phyloP scores from a whole-genome alignment of 2,329 filamentous ascomycete species.

The Clonostachys sp. region DNA sequence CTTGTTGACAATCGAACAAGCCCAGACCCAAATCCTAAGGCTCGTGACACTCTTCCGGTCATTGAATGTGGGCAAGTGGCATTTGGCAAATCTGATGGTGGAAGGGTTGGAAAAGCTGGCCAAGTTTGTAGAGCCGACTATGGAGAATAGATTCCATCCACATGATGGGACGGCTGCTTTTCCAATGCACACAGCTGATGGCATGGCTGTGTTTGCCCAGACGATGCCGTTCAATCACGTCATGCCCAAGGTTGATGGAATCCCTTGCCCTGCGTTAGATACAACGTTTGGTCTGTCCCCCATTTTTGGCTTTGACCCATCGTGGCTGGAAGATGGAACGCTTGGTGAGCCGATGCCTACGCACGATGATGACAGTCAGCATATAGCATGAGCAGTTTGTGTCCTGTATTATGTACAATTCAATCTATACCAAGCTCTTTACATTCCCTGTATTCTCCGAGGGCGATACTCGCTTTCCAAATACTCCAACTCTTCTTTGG shows the following conservation, averaged over 20 bases:
- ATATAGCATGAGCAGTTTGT: background rate
- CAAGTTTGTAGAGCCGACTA: slow-evolving; percentile 4
- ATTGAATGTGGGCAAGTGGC: slow-evolving; percentile 34
- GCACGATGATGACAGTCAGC: too few species aligned
- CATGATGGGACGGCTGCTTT: background rate
- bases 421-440: background rate
- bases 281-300: slow-evolving; percentile 20
- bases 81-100: slow-evolving; percentile 39
- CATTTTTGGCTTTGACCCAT: slow-evolving; percentile 17
- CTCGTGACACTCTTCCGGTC: slow-evolving; percentile 33
- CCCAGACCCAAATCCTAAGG: background rate
- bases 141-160: background rate
- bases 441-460: slow-evolving; percentile 33
- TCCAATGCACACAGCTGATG: background rate
- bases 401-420: background rate
- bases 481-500: slow-evolving; percentile 54
- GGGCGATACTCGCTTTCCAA: slow-evolving; percentile 59
- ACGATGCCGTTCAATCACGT: background rate
- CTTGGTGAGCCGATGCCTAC: background rate
- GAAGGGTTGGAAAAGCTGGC: slow-evolving; percentile 36
- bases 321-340: slow-evolving; percentile 2
- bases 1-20: too few species aligned
- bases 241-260: background rate
- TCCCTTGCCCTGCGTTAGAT: slow-evolving; percentile 1
- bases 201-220: background rate